Conservation (phyloP, 441 rosid genomes). For the Eruca vesicaria region DNA sequence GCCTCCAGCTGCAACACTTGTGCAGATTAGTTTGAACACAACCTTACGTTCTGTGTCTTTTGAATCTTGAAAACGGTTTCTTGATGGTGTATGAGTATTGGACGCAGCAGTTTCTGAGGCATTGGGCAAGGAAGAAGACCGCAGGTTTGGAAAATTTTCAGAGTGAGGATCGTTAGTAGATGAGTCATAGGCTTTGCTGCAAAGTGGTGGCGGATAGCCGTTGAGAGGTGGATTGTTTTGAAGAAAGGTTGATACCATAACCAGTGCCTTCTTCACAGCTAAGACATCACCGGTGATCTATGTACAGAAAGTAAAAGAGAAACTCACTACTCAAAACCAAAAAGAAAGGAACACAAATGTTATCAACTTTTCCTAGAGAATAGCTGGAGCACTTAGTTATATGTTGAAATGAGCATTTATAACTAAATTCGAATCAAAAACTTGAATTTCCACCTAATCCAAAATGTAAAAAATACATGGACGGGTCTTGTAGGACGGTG, state of each 20-base stretch:
- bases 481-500: no score
- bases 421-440: no score
- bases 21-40: slow-evolving; percentile 51
- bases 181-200: slow-evolving; percentile 32
- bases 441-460: no score
- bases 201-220: slow-evolving; percentile 29
- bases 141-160: slow-evolving; percentile 52
- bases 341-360: not conserved
- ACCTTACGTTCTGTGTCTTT: slow-evolving; percentile 35
- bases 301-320: slow-evolving; percentile 9
- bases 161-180: slow-evolving; percentile 36
- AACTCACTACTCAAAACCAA: slow-evolving; percentile 11
- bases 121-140: slow-evolving; percentile 27
- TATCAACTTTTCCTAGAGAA: not conserved
- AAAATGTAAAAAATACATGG: no score
- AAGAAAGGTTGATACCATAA: slow-evolving; percentile 49
- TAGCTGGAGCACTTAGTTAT: not conserved
- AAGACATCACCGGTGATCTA: slow-evolving; percentile 54
- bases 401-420: not conserved
- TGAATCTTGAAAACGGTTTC: slow-evolving; percentile 14
- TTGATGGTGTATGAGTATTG: slow-evolving; percentile 12
- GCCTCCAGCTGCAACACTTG: slow-evolving; percentile 50
- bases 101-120: slow-evolving; percentile 19
- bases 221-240: slow-evolving; percentile 38
- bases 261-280: slow-evolving; percentile 63